Base-by-base conservation (phyloP, 2,329 filamentous ascomycete species). In the Aspergillus eucalypticola region DNA sequence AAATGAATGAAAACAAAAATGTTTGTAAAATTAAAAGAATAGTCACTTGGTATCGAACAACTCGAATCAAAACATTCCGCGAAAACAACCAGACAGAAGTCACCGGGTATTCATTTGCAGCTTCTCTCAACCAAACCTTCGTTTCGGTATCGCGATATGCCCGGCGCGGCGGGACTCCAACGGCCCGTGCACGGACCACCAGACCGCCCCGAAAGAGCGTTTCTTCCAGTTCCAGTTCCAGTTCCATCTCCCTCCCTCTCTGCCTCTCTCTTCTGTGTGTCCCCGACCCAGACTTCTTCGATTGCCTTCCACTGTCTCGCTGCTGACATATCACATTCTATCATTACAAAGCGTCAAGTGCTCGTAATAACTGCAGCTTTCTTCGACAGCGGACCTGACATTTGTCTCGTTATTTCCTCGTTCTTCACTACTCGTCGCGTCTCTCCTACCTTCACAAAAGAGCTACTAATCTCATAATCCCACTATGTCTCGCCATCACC, bases 401-500 rank as follows among this genome's bases (percentile, higher is more conserved):
- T 32, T 5, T 8, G 25, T 27, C 25, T 8, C 7, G 25, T 27
- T 27, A 27, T 27, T 25, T 25, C 25, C 25, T 27, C 19, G 19
- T 44, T 13, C 11, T 7, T n/a, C 8, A 23, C 21, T 10, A 11
- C 10, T 44, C 41, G 17, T 23, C 19, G 10, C 19, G 41, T 44
- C 21, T 2, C 8, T n/a, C 8, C 10, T 3, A 29, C 8, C 4
- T 29, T 11, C 27, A 29, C 25, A 11, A 13, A 23, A 4, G 10
- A 21, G 8, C 17, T 44, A 10, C 41, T 21, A 13, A 6, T 11
- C 5, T 13, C 23, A 35, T 4, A 54, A 55, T 54, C 23, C 63
- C 73, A 83, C 38, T 74, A 96, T 96, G 92, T 96, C 92, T 74
- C 91, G 92, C 81, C 92, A 96, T 85, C 92, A 97, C 78, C 93